These are phyloP conservation scores for Cytidiella melzeri DNA, from an alignment of 768 basidiomycete species.

Conservation along the genomic window DNA sequence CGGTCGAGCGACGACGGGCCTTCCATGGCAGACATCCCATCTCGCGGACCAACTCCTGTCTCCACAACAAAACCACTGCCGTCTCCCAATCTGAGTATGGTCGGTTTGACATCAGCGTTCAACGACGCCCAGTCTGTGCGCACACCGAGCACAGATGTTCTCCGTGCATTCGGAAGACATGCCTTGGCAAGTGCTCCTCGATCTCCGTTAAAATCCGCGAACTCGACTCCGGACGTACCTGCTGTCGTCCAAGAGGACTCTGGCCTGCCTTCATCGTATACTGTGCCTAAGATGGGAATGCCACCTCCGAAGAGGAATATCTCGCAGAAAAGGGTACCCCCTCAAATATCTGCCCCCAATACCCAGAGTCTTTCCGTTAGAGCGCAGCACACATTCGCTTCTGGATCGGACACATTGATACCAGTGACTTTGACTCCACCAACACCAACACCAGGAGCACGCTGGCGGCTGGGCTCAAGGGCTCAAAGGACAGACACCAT, in stretches of 20 bases:
- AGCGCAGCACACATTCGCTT: slow-evolving; percentile 9
- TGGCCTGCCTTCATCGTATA: background rate
- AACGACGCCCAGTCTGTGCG: slow-evolving; percentile 22
- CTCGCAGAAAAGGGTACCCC: slow-evolving; percentile 12
- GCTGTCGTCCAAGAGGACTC: background rate
- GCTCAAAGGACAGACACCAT: background rate
- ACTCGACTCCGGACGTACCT: background rate
- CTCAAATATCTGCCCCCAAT: slow-evolving; percentile 24
- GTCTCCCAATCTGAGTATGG: background rate
- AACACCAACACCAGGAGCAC: slow-evolving; percentile 7
- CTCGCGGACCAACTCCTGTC: slow-evolving; percentile 1
- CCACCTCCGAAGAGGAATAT: slow-evolving; percentile 6
- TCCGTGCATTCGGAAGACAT: slow-evolving; percentile 20
- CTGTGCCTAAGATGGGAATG: slow-evolving; percentile 1
- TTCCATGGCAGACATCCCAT: background rate
- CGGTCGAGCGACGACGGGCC: background rate
- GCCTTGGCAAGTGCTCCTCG: slow-evolving; percentile 3
- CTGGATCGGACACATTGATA: slow-evolving; percentile 5
- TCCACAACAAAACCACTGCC: background rate
- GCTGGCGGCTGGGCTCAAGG: background rate
- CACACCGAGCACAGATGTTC: slow-evolving; percentile 21
- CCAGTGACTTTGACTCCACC: slow-evolving; percentile 18
- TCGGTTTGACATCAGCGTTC: slow-evolving; percentile 19
- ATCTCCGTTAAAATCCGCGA: slow-evolving; percentile 2
- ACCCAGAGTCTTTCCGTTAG: slow-evolving; percentile 13